Percentiles rank a stretch among this genome's conserved stretches.
phyloP scores from a whole-genome alignment of 768 basidiomycete species.

The Podaxis sp. region DNA sequence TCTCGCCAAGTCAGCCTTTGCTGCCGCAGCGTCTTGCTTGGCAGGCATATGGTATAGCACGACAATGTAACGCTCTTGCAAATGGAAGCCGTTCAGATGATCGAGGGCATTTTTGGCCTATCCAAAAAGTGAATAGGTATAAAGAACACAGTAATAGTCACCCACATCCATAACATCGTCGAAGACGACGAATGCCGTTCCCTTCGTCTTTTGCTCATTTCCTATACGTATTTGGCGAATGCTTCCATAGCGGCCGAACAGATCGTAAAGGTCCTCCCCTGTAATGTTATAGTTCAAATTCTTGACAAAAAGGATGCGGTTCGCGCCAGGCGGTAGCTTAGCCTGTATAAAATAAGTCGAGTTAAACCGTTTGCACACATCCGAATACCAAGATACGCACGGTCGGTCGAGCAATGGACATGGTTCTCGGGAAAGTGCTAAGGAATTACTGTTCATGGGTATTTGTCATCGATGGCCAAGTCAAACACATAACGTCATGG shows the following conservation, averaged over 20 bases:
- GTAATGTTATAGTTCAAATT: constrained; percentile 92
- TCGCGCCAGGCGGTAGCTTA: constrained; percentile 89
- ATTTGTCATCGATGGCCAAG: constrained; percentile 7
- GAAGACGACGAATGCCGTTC: constrained; percentile 96
- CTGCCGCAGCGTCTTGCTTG: constrained; percentile 92
- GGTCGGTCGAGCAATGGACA: constrained; percentile 72
- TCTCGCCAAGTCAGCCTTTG: constrained; percentile 88
- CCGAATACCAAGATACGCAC: constrained; percentile 36
- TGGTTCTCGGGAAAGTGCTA: constrained; percentile 24
- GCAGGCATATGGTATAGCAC: constrained; percentile 97
- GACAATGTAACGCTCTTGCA: constrained; percentile 98
- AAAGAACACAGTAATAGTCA: constrained; percentile 14
- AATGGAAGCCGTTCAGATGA: constrained; percentile 96
- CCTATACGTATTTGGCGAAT: constrained; percentile 95
- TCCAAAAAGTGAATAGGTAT: constrained; percentile 9
- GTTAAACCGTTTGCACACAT: background rate
- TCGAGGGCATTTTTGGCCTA: constrained; percentile 97
- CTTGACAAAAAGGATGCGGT: constrained; percentile 90
- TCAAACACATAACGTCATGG: constrained; percentile 3
- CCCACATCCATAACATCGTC: constrained; percentile 95
- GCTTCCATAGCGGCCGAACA: constrained; percentile 96
- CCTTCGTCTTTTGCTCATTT: constrained; percentile 88
- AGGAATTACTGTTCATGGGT: background rate
- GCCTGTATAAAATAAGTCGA: constrained; percentile 41
- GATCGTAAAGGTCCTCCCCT: constrained; percentile 92